A percentile compares a stretch with the other conserved stretches of the same genome.
phyloP scores from a whole-genome alignment of 2,329 filamentous ascomycete genomes.

The Ophiostoma fasciatum region DNA sequence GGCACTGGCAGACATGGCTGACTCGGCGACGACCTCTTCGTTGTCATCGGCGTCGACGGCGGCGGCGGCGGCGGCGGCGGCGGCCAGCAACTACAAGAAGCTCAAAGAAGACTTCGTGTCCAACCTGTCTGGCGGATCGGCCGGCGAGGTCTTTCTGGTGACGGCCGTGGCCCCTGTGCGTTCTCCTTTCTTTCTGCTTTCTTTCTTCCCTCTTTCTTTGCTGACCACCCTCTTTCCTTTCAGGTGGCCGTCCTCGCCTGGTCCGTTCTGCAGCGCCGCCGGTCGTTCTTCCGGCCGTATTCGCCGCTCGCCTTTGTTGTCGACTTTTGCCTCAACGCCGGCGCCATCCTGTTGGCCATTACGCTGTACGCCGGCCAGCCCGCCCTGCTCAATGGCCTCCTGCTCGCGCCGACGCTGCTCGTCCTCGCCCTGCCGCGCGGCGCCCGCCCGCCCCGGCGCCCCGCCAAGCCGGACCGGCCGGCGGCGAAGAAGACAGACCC shows the following conservation, averaged over 20 bases:
- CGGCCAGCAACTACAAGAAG: conserved; percentile 59
- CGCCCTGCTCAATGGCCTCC: conserved; percentile 56
- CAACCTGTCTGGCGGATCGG: conserved; percentile 67
- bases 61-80: conserved; percentile 7
- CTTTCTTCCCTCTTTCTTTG: background rate
- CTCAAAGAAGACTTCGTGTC: conserved; percentile 94
- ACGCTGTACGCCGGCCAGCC: conserved; percentile 71
- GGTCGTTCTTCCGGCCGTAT: conserved; percentile 71
- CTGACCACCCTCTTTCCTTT: background rate
- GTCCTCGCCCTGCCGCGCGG: conserved; percentile 38
- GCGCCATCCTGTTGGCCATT: conserved; percentile 65
- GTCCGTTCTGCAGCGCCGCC: conserved; percentile 73
- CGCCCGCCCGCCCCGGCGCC: conserved; percentile 15
- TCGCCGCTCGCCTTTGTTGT: conserved; percentile 50
- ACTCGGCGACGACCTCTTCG: conserved; percentile 3
- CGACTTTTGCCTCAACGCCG: conserved; percentile 81
- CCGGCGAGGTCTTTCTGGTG: conserved; percentile 76
- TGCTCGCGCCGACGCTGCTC: conserved; percentile 56
- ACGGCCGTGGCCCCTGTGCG: conserved; percentile 73
- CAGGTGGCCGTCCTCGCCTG: conserved; percentile 74
- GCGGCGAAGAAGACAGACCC: background rate
- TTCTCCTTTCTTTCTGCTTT: conserved; percentile 8
- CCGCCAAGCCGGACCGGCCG: conserved; percentile 31
- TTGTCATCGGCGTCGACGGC: no score
- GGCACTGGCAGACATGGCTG: no score